Base-by-base conservation (phyloP, 805 yeast genomes). In the Pichia californica region DNA sequence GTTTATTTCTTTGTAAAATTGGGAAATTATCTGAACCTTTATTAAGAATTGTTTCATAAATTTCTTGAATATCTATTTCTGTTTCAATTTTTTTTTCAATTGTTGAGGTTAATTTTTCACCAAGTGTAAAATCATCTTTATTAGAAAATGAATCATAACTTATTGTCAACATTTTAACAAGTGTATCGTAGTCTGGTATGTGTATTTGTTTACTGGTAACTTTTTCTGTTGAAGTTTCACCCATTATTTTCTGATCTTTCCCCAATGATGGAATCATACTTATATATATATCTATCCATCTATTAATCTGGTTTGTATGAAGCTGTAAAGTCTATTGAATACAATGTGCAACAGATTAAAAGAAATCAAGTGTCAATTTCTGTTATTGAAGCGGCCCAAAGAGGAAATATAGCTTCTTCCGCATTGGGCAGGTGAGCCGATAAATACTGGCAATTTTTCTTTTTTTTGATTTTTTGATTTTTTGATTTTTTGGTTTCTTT, bases 61-160 rank as follows among this genome's bases (percentile, higher is more conserved):
- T 54, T 15, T 50, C 52, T 14, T 53, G 48, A n/a, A 66, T 51
- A 6, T 23, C 44, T 4, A 52, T 49, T 51, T 74, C 76, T 9
- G 67, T 68, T 35, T 65, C 65, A 11, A 56, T 40, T 48, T 74
- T 79, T 11, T 59, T 59, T 14, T 45, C 54, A 4, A 67, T 52
- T 3, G 77, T 72, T 8, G 52, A 59, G 13, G 72, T 64, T 7
- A 45, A 26, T 8, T 52, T 48, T 41, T 59, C 63, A 9, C 44
- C 44, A 2, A 40, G 14, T 19, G 43, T 38, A 7, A 37, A 45
- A 19, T 47, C 29, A n/a, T n/a, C n/a, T n/a, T 36, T 23, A 20
- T 45, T 48, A 10, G 47, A 49, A 18, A 44, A 40, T 28, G 52
- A 43, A 41, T 41, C 30, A 46, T 52, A 16, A 27, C 27, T n/a